Conservation (phyloP, 2,329 filamentous ascomycete genomes). For the Arthrobotrys sphaeroides region DNA sequence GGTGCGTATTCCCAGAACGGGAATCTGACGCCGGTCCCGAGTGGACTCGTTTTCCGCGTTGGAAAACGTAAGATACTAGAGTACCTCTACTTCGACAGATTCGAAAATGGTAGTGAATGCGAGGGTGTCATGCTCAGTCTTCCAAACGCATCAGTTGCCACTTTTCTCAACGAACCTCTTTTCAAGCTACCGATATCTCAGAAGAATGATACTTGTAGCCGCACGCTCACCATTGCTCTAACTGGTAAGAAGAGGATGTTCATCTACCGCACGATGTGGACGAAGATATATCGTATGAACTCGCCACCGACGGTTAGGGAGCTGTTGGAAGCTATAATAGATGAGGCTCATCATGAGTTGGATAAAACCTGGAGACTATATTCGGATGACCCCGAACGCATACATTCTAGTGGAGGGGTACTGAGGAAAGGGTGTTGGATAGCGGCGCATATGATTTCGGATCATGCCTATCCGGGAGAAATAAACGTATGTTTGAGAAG, state of each 20-base stretch:
- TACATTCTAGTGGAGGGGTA: background rate
- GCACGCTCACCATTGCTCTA: background rate
- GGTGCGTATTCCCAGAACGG: no score
- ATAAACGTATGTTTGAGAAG: background rate
- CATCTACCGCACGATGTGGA: constrained; percentile 10
- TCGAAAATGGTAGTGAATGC: background rate
- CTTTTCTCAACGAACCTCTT: constrained; percentile 16
- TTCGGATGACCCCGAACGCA: background rate
- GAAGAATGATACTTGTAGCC: no score
- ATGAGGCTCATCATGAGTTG: background rate
- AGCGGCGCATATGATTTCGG: background rate
- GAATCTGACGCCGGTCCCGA: background rate
- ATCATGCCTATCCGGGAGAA: background rate
- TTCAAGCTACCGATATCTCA: background rate
- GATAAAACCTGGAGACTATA: constrained; percentile 2
- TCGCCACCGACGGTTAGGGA: constrained; percentile 3
- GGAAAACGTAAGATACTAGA: background rate
- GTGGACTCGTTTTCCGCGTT: constrained; percentile 1
- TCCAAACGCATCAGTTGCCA: background rate
- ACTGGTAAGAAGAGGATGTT: constrained; percentile 13
- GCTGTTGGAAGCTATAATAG: background rate
- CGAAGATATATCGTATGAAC: background rate
- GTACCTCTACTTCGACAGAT: background rate
- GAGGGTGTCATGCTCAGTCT: background rate
- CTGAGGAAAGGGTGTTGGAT: background rate